A percentile compares a stretch with the other conserved stretches of the same genome.
Evolutionary conservation across 352 stramenopile genomes (phyloP).

Genomic region (Globisporangium spiculum): DNA sequence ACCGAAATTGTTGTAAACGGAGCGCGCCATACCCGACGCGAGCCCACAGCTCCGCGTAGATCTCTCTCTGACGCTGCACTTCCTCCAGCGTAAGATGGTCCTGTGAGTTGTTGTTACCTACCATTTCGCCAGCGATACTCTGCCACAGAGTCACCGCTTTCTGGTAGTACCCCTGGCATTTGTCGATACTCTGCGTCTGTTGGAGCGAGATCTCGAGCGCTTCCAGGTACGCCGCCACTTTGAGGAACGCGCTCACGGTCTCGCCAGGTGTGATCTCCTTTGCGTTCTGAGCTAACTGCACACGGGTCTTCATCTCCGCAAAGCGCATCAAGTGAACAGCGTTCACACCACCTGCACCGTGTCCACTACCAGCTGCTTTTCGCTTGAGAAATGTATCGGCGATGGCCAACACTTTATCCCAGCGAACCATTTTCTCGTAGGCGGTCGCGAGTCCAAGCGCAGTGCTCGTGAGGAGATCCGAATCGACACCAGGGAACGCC

Average conservation of each 20-base stretch:
- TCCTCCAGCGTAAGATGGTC: conserved; percentile 35
- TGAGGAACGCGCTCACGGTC: conserved; percentile 28
- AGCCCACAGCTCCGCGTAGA: conserved; percentile 72
- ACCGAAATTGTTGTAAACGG: conserved; percentile 40
- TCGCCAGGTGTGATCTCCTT: conserved; percentile 63
- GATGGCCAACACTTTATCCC: conserved; percentile 49
- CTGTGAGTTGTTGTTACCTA: conserved; percentile 9
- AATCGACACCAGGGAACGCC: conserved; percentile 24
- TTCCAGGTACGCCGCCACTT: conserved; percentile 51
- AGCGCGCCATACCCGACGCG: conserved; percentile 62
- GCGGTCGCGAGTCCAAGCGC: conserved; percentile 47
- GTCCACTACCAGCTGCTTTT: conserved; percentile 14
- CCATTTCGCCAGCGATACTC: conserved; percentile 27
- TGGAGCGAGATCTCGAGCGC: conserved; percentile 43
- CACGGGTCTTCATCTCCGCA: conserved; percentile 57
- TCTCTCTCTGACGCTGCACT: conserved; percentile 53
- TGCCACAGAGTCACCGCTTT: conserved; percentile 60
- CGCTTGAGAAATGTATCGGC: conserved; percentile 61
- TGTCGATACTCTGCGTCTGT: conserved; percentile 38
- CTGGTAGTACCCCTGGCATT: conserved; percentile 48
- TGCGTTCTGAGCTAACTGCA: conserved; percentile 63
- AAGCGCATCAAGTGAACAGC: conserved; percentile 56
- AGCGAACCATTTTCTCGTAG: conserved; percentile 43
- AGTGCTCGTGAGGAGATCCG: conserved; percentile 46
- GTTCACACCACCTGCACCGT: not conserved